These are phyloP conservation scores for Rhizophagus prolifer DNA, from an alignment of 192 early-diverging fungal genomes.

Conservation along the genomic window DNA sequence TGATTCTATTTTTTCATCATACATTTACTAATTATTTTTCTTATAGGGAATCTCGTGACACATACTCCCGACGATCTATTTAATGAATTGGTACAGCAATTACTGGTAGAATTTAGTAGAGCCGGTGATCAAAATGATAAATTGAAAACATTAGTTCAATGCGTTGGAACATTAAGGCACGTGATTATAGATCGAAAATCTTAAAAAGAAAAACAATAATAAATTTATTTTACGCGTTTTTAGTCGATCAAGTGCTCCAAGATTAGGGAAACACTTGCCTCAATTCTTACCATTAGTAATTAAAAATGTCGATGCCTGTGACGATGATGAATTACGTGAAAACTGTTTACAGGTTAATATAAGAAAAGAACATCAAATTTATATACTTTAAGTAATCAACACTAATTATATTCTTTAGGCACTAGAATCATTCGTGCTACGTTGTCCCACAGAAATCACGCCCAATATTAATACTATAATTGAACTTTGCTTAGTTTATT, in stretches of 20 bases:
- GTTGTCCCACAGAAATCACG: constrained; percentile 76
- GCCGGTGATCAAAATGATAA: constrained; percentile 59
- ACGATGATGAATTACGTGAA: constrained; percentile 82
- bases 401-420: constrained; percentile 35
- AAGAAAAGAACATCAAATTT: not conserved
- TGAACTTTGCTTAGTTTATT: constrained; percentile 57
- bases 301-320: constrained; percentile 48
- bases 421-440: constrained; percentile 72
- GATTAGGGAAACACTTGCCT: constrained; percentile 66
- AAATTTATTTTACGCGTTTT: not conserved
- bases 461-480: constrained; percentile 63
- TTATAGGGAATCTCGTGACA: constrained; percentile 56
- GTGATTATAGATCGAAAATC: not conserved
- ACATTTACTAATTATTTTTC: not conserved
- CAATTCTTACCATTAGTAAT: constrained; percentile 62
- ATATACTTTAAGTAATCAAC: not conserved
- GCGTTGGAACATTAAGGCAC: constrained; percentile 72
- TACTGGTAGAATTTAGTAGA: constrained; percentile 54
- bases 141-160: constrained; percentile 71
- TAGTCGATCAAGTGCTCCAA: constrained; percentile 71
- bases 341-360: constrained; percentile 62
- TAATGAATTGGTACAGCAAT: constrained; percentile 55
- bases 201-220: not conserved
- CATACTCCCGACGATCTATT: constrained; percentile 71
- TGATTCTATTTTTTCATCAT: not conserved